phyloP scores from a whole-genome alignment of 2,329 filamentous ascomycete genomes.

The Diplodia scrobiculata region DNA sequence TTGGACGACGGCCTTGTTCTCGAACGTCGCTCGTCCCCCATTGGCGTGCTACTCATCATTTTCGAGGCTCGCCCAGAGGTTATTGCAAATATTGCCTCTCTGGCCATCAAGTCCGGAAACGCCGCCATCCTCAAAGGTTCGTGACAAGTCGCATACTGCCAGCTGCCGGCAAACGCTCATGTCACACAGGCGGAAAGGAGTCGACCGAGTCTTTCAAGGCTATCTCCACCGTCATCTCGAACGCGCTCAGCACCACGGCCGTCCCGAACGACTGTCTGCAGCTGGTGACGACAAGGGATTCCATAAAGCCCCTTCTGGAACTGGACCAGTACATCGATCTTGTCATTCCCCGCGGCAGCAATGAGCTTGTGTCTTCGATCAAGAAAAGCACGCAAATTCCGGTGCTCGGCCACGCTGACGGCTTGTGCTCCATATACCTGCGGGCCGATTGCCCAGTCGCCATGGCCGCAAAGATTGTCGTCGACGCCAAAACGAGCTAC shows the following conservation, averaged over 20 bases:
- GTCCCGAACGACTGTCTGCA: constrained; percentile 89
- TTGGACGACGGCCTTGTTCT: constrained; percentile 84
- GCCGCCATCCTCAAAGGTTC: constrained; percentile 89
- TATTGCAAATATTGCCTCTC: constrained; percentile 93
- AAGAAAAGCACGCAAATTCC: constrained; percentile 91
- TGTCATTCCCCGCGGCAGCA: constrained; percentile 88
- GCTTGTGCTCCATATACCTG: constrained; percentile 84
- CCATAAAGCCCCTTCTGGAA: constrained; percentile 81
- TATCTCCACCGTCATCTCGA: constrained; percentile 82
- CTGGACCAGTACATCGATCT: constrained; percentile 89
- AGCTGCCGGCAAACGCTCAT: background rate
- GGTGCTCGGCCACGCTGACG: constrained; percentile 93
- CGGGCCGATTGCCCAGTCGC: constrained; percentile 72
- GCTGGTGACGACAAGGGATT: constrained; percentile 89
- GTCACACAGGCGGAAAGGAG: constrained; percentile 76
- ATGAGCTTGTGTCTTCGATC: constrained; percentile 86
- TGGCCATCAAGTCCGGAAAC: constrained; percentile 97
- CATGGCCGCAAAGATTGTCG: constrained; percentile 73
- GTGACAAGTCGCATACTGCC: background rate
- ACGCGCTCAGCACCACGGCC: constrained; percentile 68
- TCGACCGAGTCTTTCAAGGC: constrained; percentile 92
- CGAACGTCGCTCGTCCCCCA: constrained; percentile 88
- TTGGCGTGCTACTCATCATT: constrained; percentile 96
- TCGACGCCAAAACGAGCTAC: constrained; percentile 93
- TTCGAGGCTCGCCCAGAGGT: constrained; percentile 98